These are phyloP conservation scores for Daedaleopsis nitida DNA, from an alignment of 768 basidiomycete genomes.

Conservation along the genomic window DNA sequence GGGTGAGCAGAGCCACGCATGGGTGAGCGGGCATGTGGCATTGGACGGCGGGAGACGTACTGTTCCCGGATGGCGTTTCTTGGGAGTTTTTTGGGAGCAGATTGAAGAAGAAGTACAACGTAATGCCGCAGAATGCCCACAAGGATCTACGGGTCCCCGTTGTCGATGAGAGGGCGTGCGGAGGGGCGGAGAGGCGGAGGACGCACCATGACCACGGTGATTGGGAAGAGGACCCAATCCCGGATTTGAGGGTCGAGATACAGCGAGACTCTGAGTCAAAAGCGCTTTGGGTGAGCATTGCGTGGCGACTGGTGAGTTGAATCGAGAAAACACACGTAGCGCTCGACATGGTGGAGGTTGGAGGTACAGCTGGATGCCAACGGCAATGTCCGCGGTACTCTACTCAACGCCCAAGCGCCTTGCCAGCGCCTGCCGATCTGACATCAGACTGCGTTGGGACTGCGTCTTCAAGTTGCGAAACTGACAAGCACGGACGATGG, in stretches of 20 bases:
- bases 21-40: conserved; percentile 5
- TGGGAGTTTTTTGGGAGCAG: conserved; percentile 78
- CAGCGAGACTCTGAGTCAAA: conserved; percentile 44
- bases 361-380: not conserved
- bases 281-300: not conserved
- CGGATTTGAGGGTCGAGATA: conserved; percentile 96
- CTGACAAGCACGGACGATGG: no score
- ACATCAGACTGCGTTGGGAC: no score
- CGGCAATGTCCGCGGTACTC: not conserved
- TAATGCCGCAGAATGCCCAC: conserved; percentile 94
- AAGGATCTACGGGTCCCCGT: conserved; percentile 59
- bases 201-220: conserved; percentile 94
- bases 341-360: conserved; percentile 30
- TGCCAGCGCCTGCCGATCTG: no score
- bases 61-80: conserved; percentile 88
- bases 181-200: not conserved
- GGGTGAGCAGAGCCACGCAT: conserved; percentile 6
- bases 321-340: conserved; percentile 26
- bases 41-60: conserved; percentile 48
- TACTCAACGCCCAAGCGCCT: not conserved
- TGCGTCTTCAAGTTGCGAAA: no score
- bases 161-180: not conserved
- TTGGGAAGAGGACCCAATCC: conserved; percentile 93
- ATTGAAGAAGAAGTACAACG: conserved; percentile 83
- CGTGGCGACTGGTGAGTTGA: not conserved